Percentiles rank a stretch among this genome's conserved stretches.
Evolutionary conservation across 2,329 filamentous ascomycete genomes (phyloP).

Genomic region (Ophiostoma sp.): DNA sequence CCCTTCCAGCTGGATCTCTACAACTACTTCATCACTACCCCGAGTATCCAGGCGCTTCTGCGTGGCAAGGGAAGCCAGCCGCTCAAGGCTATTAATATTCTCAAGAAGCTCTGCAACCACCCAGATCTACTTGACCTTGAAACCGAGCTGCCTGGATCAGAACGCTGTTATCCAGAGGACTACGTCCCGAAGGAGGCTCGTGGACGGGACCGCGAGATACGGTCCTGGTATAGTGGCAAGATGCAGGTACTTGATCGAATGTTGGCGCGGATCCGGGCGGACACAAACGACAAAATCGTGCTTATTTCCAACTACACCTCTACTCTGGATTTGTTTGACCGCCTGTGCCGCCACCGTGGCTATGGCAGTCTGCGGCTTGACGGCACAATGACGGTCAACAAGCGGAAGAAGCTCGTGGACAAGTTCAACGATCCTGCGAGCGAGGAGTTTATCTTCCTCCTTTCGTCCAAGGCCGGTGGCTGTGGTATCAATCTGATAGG

Average conservation of each 20-base stretch:
- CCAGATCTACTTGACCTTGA: constrained; percentile 83
- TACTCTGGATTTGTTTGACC: constrained; percentile 90
- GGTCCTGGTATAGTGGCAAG: constrained; percentile 94
- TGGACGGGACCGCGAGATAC: constrained; percentile 85
- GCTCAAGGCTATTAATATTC: constrained; percentile 88
- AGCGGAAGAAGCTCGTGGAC: constrained; percentile 94
- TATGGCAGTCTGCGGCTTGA: constrained; percentile 89
- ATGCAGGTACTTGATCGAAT: constrained; percentile 98
- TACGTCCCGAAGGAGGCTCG: constrained; percentile 83
- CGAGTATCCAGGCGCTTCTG: constrained; percentile 85
- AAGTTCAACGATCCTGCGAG: constrained; percentile 94
- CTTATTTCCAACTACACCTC: constrained; percentile 98
- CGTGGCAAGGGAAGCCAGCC: constrained; percentile 93
- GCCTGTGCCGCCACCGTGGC: constrained; percentile 73
- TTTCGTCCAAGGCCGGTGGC: constrained; percentile 93
- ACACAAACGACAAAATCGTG: constrained; percentile 98
- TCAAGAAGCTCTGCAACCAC: constrained; percentile 98
- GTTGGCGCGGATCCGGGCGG: constrained; percentile 88
- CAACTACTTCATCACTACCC: constrained; percentile 94
- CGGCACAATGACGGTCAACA: constrained; percentile 96
- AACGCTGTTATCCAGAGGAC: constrained; percentile 74
- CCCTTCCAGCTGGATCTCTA: constrained; percentile 91
- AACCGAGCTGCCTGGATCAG: constrained; percentile 80
- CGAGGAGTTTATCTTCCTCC: constrained; percentile 86
- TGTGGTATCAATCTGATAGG: constrained; percentile 95